Percentiles rank a stretch among this genome's conserved stretches.
Evolutionary conservation across 1,284 basidiomycete genomes (phyloP).

Genomic region (Sparassis latifolia): DNA sequence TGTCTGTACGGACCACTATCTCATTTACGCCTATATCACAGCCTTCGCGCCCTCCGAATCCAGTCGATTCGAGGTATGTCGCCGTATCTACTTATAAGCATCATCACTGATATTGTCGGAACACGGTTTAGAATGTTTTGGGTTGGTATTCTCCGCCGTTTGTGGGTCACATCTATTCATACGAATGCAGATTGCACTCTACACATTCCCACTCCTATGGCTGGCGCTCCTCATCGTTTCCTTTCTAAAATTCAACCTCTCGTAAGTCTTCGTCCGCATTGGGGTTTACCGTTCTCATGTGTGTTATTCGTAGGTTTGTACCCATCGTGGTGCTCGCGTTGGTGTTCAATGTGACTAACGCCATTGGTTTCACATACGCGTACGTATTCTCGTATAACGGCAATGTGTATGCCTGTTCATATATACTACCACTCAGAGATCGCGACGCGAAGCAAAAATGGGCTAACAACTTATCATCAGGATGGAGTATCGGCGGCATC

Average conservation of each 20-base stretch:
- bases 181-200: conserved; percentile 69
- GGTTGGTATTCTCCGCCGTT: conserved; percentile 37
- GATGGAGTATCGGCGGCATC: conserved; percentile 66
- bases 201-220: conserved; percentile 89
- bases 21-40: conserved; percentile 23
- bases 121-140: conserved; percentile 74
- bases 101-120: too few relatives aligned
- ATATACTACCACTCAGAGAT: conserved; percentile 45
- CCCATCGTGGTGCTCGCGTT: conserved; percentile 86
- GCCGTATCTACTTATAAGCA: too few relatives aligned
- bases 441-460: conserved; percentile 83
- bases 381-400: conserved; percentile 30
- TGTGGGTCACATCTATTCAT: background rate
- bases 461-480: conserved; percentile 62
- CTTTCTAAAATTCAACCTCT: conserved; percentile 79
- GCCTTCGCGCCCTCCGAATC: conserved; percentile 87
- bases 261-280: conserved; percentile 43
- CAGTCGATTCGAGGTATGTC: conserved; percentile 77
- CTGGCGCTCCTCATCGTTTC: conserved; percentile 80
- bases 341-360: conserved; percentile 90
- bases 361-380: conserved; percentile 90
- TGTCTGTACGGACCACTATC: too few relatives aligned
- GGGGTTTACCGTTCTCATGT: background rate
- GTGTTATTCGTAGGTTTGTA: conserved; percentile 53
- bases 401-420: conserved; percentile 1